phyloP scores from a whole-genome alignment of 306 rosid genomes.

The Rosa multiflora region DNA sequence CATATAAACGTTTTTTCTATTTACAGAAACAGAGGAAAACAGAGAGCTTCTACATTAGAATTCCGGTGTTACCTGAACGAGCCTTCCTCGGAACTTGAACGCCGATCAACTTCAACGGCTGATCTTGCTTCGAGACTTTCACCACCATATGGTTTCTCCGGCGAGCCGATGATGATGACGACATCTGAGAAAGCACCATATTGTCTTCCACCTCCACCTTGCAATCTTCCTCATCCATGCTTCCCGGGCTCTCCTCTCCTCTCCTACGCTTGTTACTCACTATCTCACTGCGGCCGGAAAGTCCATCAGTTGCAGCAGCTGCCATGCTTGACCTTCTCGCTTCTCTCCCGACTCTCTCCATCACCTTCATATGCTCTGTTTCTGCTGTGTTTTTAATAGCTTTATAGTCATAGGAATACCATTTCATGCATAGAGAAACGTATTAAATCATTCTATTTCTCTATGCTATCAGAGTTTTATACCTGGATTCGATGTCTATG shows the following conservation, averaged over 20 bases:
- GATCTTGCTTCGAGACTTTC: slow-evolving; percentile 23
- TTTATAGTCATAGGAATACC: slow-evolving; percentile 38
- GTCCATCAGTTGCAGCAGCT: slow-evolving; percentile 13
- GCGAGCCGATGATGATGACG: slow-evolving; percentile 26
- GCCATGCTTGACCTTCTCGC: slow-evolving; percentile 42
- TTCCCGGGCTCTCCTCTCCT: slow-evolving; percentile 35
- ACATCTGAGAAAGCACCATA: slow-evolving; percentile 19
- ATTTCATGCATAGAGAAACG: slow-evolving; percentile 15
- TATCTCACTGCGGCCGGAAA: neutral
- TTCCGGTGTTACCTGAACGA: slow-evolving; percentile 57
- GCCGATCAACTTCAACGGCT: slow-evolving; percentile 46
- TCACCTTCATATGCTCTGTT: slow-evolving; percentile 20
- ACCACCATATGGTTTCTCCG: slow-evolving; percentile 37
- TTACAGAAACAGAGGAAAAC: neutral
- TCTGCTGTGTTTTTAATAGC: slow-evolving; percentile 5
- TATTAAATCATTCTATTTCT: slow-evolving; percentile 7
- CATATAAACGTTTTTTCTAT: neutral
- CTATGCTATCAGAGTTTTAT: neutral
- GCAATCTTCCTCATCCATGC: slow-evolving; percentile 41
- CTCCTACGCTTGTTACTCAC: slow-evolving; percentile 46
- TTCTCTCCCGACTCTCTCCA: slow-evolving; percentile 58
- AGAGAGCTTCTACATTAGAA: neutral
- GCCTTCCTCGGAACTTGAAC: slow-evolving; percentile 68
- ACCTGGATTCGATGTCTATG: slow-evolving; percentile 3
- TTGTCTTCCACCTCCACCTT: slow-evolving; percentile 43